Percentiles rank a stretch among this genome's conserved stretches.
Conservation (phyloP, 257 asterid genomes). For the Solanum phureja region DNA sequence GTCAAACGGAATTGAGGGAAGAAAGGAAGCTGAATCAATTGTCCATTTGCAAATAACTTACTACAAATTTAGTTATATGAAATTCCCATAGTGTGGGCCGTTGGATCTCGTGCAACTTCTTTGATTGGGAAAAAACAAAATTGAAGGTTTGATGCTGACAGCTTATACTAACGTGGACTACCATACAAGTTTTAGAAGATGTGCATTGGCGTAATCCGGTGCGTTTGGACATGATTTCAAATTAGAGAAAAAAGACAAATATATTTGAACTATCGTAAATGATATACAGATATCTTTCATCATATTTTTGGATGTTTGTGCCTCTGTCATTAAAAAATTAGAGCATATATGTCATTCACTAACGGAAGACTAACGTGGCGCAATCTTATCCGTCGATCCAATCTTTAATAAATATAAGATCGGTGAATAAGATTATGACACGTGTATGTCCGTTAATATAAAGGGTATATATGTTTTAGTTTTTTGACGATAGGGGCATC, state of each 20-base stretch:
- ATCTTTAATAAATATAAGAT: too few relatives aligned
- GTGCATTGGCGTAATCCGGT: neutral
- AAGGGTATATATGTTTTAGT: too few relatives aligned
- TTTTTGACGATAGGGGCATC: too few relatives aligned
- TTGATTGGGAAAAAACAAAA: neutral
- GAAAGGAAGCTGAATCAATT: neutral
- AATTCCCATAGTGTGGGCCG: neutral
- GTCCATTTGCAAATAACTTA: neutral
- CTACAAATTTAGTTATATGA: neutral
- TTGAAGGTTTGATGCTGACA: neutral
- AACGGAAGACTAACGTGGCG: too few relatives aligned
- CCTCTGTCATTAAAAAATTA: fast-evolving
- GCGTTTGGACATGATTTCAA: neutral
- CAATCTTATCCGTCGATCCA: too few relatives aligned
- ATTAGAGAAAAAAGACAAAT: too few relatives aligned
- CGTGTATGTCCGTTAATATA: too few relatives aligned
- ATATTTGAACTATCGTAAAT: too few relatives aligned
- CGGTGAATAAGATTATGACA: too few relatives aligned
- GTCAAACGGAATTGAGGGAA: neutral
- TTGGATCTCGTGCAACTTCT: neutral
- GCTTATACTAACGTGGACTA: neutral
- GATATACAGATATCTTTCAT: fast-evolving
- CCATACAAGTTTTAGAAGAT: neutral
- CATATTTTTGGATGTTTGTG: too few relatives aligned
- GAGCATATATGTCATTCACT: too few relatives aligned